These are phyloP conservation scores for Aspergillus novoparasiticus DNA, from an alignment of 2,329 filamentous ascomycete genomes.

Conservation along the genomic window DNA sequence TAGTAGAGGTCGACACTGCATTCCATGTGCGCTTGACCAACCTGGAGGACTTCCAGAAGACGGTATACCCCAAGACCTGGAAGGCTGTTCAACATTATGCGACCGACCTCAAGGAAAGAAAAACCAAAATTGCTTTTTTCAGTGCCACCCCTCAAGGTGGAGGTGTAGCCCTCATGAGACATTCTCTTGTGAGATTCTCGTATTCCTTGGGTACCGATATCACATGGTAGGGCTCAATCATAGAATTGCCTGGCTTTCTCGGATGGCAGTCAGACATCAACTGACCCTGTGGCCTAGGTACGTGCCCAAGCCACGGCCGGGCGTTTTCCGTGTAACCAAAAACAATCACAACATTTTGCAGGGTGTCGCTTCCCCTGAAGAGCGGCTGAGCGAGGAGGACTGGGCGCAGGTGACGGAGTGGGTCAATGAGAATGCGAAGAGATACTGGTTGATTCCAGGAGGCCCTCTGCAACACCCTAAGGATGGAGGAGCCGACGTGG, in stretches of 20 bases:
- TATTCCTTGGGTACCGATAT: conserved; percentile 68
- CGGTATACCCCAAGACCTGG: conserved; percentile 67
- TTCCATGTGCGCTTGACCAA: conserved; percentile 65
- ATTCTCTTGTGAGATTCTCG: conserved; percentile 73
- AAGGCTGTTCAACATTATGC: conserved; percentile 65
- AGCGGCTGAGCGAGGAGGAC: conserved; percentile 66
- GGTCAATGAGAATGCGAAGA: conserved; percentile 71
- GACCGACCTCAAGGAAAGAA: conserved; percentile 62
- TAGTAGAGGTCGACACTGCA: conserved; percentile 70
- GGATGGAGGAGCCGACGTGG: conserved; percentile 73
- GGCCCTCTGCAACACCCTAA: conserved; percentile 67
- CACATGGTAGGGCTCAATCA: conserved; percentile 64
- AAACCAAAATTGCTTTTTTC: conserved; percentile 75
- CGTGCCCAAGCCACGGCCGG: conserved; percentile 77
- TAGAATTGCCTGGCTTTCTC: not conserved
- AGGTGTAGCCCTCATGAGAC: conserved; percentile 79
- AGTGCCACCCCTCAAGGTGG: conserved; percentile 81
- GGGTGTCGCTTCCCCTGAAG: conserved; percentile 68
- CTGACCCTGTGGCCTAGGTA: conserved; percentile 46
- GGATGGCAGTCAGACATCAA: not conserved
- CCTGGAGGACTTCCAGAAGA: conserved; percentile 60
- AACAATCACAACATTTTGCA: conserved; percentile 88
- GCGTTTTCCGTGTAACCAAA: conserved; percentile 81
- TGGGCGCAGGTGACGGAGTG: conserved; percentile 67
- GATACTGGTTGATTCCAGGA: conserved; percentile 71